Base-by-base conservation (phyloP, 345 rosid species). In the Psidium friedrichsthalianum region DNA sequence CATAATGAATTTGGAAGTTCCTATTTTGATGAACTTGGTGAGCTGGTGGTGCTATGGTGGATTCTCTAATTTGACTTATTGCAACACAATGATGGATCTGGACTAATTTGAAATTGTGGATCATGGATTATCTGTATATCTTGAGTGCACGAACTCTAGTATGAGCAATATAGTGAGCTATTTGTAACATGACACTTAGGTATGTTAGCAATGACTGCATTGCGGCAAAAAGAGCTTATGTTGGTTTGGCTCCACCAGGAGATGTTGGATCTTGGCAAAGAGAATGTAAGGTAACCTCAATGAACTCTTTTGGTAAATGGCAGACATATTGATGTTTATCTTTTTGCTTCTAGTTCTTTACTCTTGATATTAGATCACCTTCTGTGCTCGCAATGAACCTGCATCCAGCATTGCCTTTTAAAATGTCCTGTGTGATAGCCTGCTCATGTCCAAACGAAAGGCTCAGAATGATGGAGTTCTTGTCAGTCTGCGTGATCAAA, bases 241-340 rank as follows among this genome's bases (percentile, higher is more conserved):
- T 96, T 83, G 98, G 98, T 22, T 88, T 96, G 90, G 97, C 98
- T 51, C 89, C 89, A 24, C 95, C 95, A 51, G 99, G 98, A 84
- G 93, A 92, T 29, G 87, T 89, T 82, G 96, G 98, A 87, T 95
- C 96, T 51, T 96, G 99, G 99, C 96, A 96, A 91, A 92, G 86
- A 56, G 99, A 94, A 88, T 88, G 95, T 94, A 96, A 94, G 94
- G 96, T 92, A 83, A 84, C 53, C 85, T 87, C 81, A 54, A 61
- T 36, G 83, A 51, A 61, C 47, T 52, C 16, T 36, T 52, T 83
- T 84, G 47, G 10, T 18, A 54, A 5, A 64, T 42, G 44, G 80
- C 25, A 69, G 80, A 82, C 4, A 11, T 69, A 24, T 69, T 22
- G 13, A 32, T 69, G 80, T 69, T 36, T 69, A 18, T 69, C 47